These are phyloP conservation scores for Dryadomyces sulphureus DNA, from an alignment of 2,329 filamentous ascomycete genomes.

Conservation along the genomic window DNA sequence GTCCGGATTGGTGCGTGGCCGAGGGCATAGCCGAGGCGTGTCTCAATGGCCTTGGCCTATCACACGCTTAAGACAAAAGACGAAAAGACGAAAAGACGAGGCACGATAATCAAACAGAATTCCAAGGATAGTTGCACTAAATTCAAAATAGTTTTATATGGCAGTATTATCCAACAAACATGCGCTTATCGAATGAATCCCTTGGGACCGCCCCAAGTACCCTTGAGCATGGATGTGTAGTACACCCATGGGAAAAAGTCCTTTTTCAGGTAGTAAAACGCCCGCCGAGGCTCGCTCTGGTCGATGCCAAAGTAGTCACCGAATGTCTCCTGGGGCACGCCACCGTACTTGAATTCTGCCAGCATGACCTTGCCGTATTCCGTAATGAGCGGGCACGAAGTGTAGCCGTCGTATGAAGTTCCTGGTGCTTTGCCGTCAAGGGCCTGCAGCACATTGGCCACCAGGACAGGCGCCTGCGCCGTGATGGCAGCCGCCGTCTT, in stretches of 20 bases:
- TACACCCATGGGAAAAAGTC: slow-evolving; percentile 43
- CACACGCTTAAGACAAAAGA: too few relatives aligned
- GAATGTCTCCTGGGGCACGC: slow-evolving; percentile 30
- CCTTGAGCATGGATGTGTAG: slow-evolving; percentile 35
- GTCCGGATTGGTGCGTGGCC: too few relatives aligned
- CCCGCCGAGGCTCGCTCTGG: slow-evolving; percentile 22
- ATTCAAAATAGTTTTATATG: too few relatives aligned
- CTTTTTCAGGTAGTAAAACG: slow-evolving; percentile 29
- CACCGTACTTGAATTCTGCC: slow-evolving; percentile 32
- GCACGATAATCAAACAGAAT: too few relatives aligned
- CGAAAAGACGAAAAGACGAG: too few relatives aligned
- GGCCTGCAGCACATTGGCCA: slow-evolving; percentile 23
- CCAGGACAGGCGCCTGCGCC: slow-evolving; percentile 26
- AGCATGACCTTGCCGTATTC: slow-evolving; percentile 29
- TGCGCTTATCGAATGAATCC: slow-evolving; percentile 17
- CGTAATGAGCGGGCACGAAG: slow-evolving; percentile 29
- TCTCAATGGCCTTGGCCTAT: too few relatives aligned
- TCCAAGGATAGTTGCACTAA: too few relatives aligned
- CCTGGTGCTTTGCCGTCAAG: slow-evolving; percentile 19
- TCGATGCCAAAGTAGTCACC: slow-evolving; percentile 16
- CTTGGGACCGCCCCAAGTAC: slow-evolving; percentile 37
- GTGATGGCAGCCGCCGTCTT: slow-evolving; percentile 31
- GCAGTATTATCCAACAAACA: not conserved
- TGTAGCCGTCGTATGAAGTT: slow-evolving; percentile 27
- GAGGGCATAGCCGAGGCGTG: too few relatives aligned